Base-by-base conservation (phyloP, 164 flowering plant genomes). In the Annona cherimola region DNA sequence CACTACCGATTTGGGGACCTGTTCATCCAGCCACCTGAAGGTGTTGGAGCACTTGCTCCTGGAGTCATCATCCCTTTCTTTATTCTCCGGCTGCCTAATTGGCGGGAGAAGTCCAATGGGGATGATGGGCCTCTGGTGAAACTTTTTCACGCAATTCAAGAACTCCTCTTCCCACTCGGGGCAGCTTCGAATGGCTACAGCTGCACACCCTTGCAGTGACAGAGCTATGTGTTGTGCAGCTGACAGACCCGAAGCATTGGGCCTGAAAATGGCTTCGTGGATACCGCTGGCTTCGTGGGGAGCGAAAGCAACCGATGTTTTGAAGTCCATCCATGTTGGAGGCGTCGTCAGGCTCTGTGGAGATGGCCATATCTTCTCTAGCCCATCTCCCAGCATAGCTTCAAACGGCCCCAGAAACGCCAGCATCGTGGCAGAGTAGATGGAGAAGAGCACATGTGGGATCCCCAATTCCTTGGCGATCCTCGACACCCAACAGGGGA, bases 1-100 rank as follows among this genome's bases (percentile, higher is more conserved):
- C 16, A 80, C 55, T 0, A 75, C 79, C 0, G 81, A 75, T 12
- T 71, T 74, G 0, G 69, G 71, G 18, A 55, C 45, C 45, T 83
- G 79, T 39, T 69, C 6, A n/a, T 85, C 84, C 1, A 87, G 79
- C 90, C 90, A 87, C 61, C 67, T 18, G 71, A 81, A 80, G 2
- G 66, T 76, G 26, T 3, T 35, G 3, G 11, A 26, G 79, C 80
- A 75, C 50, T 40, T 14, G 0, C 72, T 4, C 11, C 4, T 59
- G 5, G 55, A 42, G 6, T 35, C n/a, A 62, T 40, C 69, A 8
- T 16, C 16, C 14, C 8, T 50, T 16, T 2, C 8, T 50, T 11
- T 11, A 50, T 50, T 50, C 63, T 19, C 20, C 20, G 42, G 50
- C 2, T 45, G 20, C 42, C 45, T 26, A 66, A 26, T n/a, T 40